Base-by-base conservation (phyloP, 2,329 filamentous ascomycete genomes). In the Phaeosphaeriaceae sp. region DNA sequence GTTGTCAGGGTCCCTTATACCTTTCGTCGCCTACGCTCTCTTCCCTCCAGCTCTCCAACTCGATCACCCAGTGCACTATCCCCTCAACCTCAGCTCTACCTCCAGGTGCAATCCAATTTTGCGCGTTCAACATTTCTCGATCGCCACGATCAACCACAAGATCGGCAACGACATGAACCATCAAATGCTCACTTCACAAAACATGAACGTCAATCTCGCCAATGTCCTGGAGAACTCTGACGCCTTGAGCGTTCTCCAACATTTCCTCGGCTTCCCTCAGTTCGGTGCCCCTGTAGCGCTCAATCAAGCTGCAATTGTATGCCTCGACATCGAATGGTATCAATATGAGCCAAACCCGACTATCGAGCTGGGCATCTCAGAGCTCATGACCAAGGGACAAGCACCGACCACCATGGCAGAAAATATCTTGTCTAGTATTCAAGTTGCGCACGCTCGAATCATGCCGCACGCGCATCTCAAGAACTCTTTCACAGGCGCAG, bases 321-420 rank as follows among this genome's bases (percentile, higher is more conserved):
- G 52, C 23, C 49, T 65, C 11, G 60, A 65, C 46, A 52, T 58
- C 13, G 63, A 63, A 43, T 69, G 66, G 66, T 68, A 59, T 59
- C 55, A 64, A 26, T 59, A 60, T 10, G 53, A 59, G 15, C 59
- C 64, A 0, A 52, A 63, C 9, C 61, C 61, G 2, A 65, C 59
- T 2, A 70, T 63, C 1, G 68, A 69, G 52, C 40, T 70, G 19
- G 63, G 65, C 0, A 57, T 69, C 44, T 58, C 61, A 7, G 60
- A 65, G 30, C 55, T 69, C 1, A 40, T 56, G 30, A 26, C 50
- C 0, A 57, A 53, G n/a, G 55, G 58, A 3, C 7, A 52, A 0
- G 11, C 28, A 8, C 63, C 57, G 0, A 47, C 30, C 1, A 30
- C 49, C 0, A 60, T 64, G 19, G 58, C 59, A 1, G 62, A 62